Base-by-base conservation (phyloP, 371 early-diverging fungal genomes). In the Lichtheimia ornata region DNA sequence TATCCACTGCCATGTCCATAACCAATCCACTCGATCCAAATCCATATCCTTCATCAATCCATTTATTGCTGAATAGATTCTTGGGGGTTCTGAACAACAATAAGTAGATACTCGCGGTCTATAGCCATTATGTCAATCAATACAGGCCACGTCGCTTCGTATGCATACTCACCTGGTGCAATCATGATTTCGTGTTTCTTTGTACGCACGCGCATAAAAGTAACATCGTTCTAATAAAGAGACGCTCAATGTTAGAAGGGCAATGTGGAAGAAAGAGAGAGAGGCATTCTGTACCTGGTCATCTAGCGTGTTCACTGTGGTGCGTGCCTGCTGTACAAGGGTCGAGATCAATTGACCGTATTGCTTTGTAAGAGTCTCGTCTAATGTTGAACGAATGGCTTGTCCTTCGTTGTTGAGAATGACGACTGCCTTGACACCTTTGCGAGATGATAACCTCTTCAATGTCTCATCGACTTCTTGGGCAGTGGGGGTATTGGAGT, bases 181-280 rank as follows among this genome's bases (percentile, higher is more conserved):
- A 97, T 85, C 95, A 97, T 94, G 53, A 97, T 91, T 73, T 97
- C 97, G 70, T 95, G 94, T 66, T 93, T 93, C 74, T 93, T 94
- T 13, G 94, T 93, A 47, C 97, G 81, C 27, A 97, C 87, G 52
- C 97, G 84, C 59, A 97, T 66, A 70, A 97, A 97, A n/a, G 94
- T 94, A 55, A 97, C 71, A 40, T 95, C 97, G 66, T 97, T 94
- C 91, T 88, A 73, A 50, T 13, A 27, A 15, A 22, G 40, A 56
- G 51, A 24, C 47, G 4, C 17, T 27, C 20, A 43, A 42, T 53
- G 15, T 35, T 0, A 40, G 15, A 20, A 6, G 24, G 27, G 9
- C 6, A n/a, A 47, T 17, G 47, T 4, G 4, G 6, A 44, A 45
- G 43, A 28, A 56, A 30, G 2, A 53, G 9, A 53, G 2, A 28